Base-by-base conservation (phyloP, 192 early-diverging fungal species). In the Allomyces macrogynus region DNA sequence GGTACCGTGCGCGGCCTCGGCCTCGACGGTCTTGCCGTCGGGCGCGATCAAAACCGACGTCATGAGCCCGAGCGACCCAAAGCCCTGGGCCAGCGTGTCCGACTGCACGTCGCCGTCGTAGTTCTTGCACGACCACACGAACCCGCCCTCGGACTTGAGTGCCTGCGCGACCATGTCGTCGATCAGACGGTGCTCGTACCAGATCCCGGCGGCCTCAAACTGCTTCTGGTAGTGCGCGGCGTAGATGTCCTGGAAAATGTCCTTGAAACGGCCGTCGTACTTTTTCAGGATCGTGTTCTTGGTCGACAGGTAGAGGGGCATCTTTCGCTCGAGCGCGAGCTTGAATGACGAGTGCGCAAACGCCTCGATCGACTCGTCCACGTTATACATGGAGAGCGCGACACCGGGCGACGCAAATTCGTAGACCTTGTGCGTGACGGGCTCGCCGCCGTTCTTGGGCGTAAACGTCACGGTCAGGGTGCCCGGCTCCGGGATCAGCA, bases 111-210 rank as follows among this genome's bases (percentile, higher is more conserved):
- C 94, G 66, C 92, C 87, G 68, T 93, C 88, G 77, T 92, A 93
- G 83, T 97, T 97, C 76, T 93, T 93, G 75, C 82, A 84, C 12
- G 94, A 92, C 83, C 91, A 91, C 20, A 97, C 86, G 62, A 94
- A 93, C 27, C 89, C 90, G 62, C 95, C 95, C 43, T 85, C 74
- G 61, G 91, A 92, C 78, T 98, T 98, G 69, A 98, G 77, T 62
- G 87, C 87, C 78, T 98, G 93, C 8, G 95, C 95, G 74, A 93
- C 91, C 93, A 95, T 95, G 73, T 97, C 95, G 77, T 97, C 95
- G 69, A 97, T 94, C 40, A 97, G 77, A 62, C 95, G 86, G 75
- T 98, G 95, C 75, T 95, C 92, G 72, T 98, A 98, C 91, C 90
- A 98, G 75, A 98, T 93, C 61, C 82, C 81, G n/a, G 72, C 72